Percentiles rank a stretch among this genome's conserved stretches.
phyloP scores from a whole-genome alignment of 169 alveolate species.

The Plasmodium relictum region DNA sequence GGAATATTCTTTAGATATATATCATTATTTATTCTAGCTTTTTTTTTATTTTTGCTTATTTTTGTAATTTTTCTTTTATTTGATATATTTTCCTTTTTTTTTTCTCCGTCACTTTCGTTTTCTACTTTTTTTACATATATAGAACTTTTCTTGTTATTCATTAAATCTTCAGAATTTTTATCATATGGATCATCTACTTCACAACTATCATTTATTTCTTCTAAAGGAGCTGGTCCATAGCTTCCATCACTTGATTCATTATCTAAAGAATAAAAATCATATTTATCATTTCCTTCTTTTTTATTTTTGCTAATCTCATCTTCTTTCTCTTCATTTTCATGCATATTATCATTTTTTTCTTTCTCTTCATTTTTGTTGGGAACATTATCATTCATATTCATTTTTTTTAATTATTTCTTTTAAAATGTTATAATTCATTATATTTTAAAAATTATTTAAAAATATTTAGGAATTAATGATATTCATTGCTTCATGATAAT shows the following conservation, averaged over 20 bases:
- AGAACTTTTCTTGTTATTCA: neutral
- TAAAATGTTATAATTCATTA: neutral
- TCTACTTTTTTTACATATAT: neutral
- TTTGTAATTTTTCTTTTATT: constrained; percentile 9
- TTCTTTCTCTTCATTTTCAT: constrained; percentile 7
- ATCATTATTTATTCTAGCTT: constrained; percentile 80
- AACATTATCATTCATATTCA: neutral
- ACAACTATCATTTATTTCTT: neutral
- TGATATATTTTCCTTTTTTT: neutral
- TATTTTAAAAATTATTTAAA: no score
- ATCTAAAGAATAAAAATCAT: constrained; percentile 8
- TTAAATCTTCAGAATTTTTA: neutral
- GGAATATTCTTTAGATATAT: constrained; percentile 89
- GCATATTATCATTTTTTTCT: neutral
- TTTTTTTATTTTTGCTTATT: constrained; percentile 8
- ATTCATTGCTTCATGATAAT: neutral
- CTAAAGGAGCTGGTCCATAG: constrained; percentile 68
- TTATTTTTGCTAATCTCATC: constrained; percentile 5
- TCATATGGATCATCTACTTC: neutral
- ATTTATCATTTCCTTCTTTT: neutral
- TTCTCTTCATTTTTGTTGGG: neutral
- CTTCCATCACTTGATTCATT: constrained; percentile 68
- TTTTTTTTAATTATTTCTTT: constrained; percentile 6
- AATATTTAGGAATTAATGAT: neutral
- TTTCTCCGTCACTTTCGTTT: neutral